Conservation (phyloP, 2,329 filamentous ascomycete genomes). For the Neospermospora avenae region DNA sequence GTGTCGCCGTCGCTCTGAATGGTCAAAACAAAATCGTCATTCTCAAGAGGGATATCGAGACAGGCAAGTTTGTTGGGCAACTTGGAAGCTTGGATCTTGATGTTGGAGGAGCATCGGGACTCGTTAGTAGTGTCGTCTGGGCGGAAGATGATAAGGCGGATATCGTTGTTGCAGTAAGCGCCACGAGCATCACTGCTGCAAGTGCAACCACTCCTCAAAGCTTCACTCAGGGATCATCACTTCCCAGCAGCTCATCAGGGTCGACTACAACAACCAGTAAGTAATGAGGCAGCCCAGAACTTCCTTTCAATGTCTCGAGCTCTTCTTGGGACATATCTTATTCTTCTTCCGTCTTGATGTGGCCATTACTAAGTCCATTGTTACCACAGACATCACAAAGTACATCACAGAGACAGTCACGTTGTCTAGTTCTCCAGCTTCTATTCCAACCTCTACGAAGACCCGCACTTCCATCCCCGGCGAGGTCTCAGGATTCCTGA, state of each 20-base stretch:
- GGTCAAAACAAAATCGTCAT: not conserved
- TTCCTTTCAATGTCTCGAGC: not conserved
- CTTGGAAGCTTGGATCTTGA: conserved; percentile 34
- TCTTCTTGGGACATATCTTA: not conserved
- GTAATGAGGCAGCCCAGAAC: not conserved
- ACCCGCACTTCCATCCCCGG: too few species aligned
- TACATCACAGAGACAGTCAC: too few species aligned
- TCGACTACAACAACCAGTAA: not conserved
- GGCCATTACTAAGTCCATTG: too few species aligned
- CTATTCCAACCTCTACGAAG: too few species aligned
- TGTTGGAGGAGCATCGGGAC: not conserved
- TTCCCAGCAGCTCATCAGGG: not conserved
- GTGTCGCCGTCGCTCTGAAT: conserved; percentile 34
- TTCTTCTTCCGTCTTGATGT: too few species aligned
- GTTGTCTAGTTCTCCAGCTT: too few species aligned
- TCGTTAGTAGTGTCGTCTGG: conserved; percentile 8
- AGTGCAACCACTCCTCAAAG: not conserved
- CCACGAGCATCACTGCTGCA: not conserved
- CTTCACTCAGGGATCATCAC: not conserved
- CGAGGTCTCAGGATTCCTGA: too few species aligned
- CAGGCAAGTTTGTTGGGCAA: not conserved
- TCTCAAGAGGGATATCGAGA: not conserved
- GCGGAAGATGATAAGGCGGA: not conserved
- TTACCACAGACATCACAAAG: too few species aligned
- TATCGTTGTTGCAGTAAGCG: not conserved